phyloP scores from a whole-genome alignment of 78 protist species.

The Chrysochromulina tobinii region DNA sequence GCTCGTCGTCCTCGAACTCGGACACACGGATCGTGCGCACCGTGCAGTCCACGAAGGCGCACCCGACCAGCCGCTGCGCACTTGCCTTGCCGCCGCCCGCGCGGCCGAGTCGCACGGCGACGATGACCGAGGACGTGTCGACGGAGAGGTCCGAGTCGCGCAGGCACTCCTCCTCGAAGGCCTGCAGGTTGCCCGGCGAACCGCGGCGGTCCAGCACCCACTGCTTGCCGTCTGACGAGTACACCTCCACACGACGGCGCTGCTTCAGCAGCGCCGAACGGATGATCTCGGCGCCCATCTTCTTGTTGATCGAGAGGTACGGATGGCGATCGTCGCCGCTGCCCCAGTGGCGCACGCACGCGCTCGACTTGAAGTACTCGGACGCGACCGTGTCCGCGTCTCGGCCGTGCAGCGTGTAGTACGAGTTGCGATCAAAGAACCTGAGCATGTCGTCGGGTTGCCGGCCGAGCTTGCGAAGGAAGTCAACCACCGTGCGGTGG shows the following conservation, averaged over 20 bases:
- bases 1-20: constrained; percentile 67
- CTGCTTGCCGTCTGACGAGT: not conserved
- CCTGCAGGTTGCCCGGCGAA: constrained; percentile 62
- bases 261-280: constrained; percentile 36
- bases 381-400: constrained; percentile 57
- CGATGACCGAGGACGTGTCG: constrained; percentile 14
- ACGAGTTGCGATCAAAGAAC: constrained; percentile 25
- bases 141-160: not conserved
- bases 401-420: constrained; percentile 49
- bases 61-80: not conserved
- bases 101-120: constrained; percentile 34
- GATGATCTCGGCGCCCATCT: constrained; percentile 33
- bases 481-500: too few relatives aligned
- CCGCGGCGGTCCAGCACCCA: not conserved
- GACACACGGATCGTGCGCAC: not conserved
- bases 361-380: constrained; percentile 42
- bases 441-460: not conserved
- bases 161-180: constrained; percentile 54
- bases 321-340: not conserved
- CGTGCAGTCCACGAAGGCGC: not conserved
- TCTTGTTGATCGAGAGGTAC: constrained; percentile 13
- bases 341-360: constrained; percentile 34
- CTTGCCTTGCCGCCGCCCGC: not conserved
- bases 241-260: constrained; percentile 52
- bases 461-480: too few relatives aligned